Evolutionary conservation across 2,329 filamentous ascomycete species (phyloP).

Genomic region (Colletotrichum falcatum): DNA sequence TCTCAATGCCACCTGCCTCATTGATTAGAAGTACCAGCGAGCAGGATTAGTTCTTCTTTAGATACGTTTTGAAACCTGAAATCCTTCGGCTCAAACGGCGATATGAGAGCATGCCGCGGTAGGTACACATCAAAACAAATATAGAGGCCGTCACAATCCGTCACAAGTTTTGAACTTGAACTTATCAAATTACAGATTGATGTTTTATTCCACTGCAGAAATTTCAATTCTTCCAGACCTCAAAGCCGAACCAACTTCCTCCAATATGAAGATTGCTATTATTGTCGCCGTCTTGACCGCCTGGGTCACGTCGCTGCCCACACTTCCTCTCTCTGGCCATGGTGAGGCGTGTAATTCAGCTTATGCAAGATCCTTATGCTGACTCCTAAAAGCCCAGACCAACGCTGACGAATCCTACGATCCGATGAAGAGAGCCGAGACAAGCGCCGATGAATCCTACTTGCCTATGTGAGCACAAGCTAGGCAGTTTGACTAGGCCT

Average conservation of each 20-base stretch:
- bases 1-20: slow-evolving; percentile 31
- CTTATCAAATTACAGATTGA: neutral
- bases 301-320: slow-evolving; percentile 23
- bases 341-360: neutral
- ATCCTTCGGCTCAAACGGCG: neutral
- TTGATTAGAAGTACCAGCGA: slow-evolving; percentile 9
- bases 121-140: neutral
- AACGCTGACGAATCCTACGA: slow-evolving; percentile 32
- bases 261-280: slow-evolving; percentile 25
- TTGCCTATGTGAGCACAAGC: slow-evolving; percentile 1
- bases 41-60: slow-evolving; percentile 13
- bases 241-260: neutral
- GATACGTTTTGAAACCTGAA: neutral
- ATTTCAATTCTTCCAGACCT: neutral
- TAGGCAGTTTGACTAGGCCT: too few relatives aligned
- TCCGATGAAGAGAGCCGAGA: slow-evolving; percentile 25
- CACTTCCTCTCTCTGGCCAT: slow-evolving; percentile 5
- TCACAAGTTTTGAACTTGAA: too few relatives aligned
- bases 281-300: slow-evolving; percentile 22
- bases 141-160: neutral
- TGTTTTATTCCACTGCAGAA: neutral
- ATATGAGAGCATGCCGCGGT: neutral
- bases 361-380: neutral
- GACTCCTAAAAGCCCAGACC: neutral
- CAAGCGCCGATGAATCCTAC: slow-evolving; percentile 29